Conservation (phyloP, 108 stramenopile species). For the Nitzschia sp. region DNA sequence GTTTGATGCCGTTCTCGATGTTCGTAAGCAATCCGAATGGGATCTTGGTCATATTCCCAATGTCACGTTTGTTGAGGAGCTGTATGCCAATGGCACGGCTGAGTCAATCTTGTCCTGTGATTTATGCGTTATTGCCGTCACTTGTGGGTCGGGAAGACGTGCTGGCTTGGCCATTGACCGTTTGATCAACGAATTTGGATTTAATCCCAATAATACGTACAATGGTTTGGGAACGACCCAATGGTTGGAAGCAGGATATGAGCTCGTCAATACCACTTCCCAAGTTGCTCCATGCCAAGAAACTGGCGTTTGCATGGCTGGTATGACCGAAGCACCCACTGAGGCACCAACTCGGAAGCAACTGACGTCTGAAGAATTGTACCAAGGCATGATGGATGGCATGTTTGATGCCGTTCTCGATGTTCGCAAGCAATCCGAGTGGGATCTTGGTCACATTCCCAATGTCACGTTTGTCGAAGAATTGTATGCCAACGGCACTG, state of each 20-base stretch:
- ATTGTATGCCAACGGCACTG: neutral
- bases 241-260: conserved; percentile 27
- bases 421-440: conserved; percentile 31
- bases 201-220: conserved; percentile 19
- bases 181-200: conserved; percentile 18
- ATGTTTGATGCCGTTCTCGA: conserved; percentile 34
- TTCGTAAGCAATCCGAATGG: conserved; percentile 30
- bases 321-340: no score
- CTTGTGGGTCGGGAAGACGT: conserved; percentile 25
- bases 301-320: no score
- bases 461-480: conserved; percentile 27
- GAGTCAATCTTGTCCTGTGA: conserved; percentile 4
- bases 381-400: conserved; percentile 15
- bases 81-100: conserved; percentile 3
- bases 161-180: conserved; percentile 21
- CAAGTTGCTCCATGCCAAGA: neutral
- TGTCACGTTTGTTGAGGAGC: conserved; percentile 23
- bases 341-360: neutral
- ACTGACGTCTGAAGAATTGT: conserved; percentile 19
- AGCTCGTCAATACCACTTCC: conserved; percentile 1
- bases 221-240: conserved; percentile 34
- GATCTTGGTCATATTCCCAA: conserved; percentile 23
- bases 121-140: conserved; percentile 24
- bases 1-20: conserved; percentile 35
- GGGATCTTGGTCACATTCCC: conserved; percentile 28